Evolutionary conservation across 768 basidiomycete species (phyloP).

Genomic region (Phanerochaete sordida): DNA sequence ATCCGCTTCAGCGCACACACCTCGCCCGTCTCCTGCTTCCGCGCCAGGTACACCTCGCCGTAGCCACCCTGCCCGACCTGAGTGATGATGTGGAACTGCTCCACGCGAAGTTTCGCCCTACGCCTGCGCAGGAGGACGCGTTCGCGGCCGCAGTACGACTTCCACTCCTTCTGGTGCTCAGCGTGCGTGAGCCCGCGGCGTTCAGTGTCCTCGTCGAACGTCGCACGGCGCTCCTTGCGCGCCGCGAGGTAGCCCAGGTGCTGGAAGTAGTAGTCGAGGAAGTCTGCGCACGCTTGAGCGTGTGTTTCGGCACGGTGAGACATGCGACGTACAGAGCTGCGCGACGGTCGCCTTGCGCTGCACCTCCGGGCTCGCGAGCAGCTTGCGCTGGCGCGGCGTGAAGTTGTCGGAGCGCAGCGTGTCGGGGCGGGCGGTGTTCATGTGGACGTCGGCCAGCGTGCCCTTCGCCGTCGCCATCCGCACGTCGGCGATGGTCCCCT

Average conservation of each 20-base stretch:
- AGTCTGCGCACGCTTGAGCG: conserved; percentile 49
- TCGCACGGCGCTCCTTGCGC: conserved; percentile 78
- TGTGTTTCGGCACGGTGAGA: not conserved
- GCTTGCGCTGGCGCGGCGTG: conserved; percentile 81
- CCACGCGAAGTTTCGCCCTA: conserved; percentile 88
- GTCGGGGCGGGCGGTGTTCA: conserved; percentile 60
- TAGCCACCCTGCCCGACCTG: conserved; percentile 99
- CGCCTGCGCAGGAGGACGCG: conserved; percentile 88
- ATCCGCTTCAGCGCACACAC: conserved; percentile 98
- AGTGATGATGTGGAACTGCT: conserved; percentile 97
- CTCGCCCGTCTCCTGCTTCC: conserved; percentile 93
- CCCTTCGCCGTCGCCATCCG: conserved; percentile 66
- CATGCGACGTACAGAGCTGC: conserved; percentile 79
- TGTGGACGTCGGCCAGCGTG: conserved; percentile 54
- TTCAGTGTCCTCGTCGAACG: conserved; percentile 80
- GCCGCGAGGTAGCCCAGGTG: conserved; percentile 83
- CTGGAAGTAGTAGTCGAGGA: conserved; percentile 98
- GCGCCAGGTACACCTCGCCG: conserved; percentile 94
- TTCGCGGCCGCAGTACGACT: conserved; percentile 91
- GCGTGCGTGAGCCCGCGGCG: conserved; percentile 51
- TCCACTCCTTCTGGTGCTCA: conserved; percentile 78
- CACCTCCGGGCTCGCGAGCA: conserved; percentile 83
- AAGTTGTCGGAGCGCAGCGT: conserved; percentile 56
- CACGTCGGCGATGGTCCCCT: conserved; percentile 50
- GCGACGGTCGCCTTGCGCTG: conserved; percentile 95